phyloP scores from a whole-genome alignment of 2,329 filamentous ascomycete genomes.

The Xylariomycetidae sp. region DNA sequence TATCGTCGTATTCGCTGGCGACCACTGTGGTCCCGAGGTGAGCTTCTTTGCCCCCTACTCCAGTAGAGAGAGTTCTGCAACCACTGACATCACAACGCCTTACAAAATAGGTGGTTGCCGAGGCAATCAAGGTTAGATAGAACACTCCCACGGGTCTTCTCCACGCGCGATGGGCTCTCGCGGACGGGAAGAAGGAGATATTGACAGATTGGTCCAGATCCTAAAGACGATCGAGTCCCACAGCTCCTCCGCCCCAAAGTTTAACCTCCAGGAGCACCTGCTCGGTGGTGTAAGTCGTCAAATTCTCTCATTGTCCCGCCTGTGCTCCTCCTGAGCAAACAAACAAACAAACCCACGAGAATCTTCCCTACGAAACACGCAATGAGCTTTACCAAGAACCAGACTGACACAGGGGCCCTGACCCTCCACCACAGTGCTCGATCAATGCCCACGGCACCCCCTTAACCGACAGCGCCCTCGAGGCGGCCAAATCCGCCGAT shows the following conservation, averaged over 20 bases:
- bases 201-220: constrained; percentile 45
- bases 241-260: constrained; percentile 65
- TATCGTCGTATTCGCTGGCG: constrained; percentile 76
- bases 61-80: no score
- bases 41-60: constrained; percentile 19
- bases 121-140: constrained; percentile 89
- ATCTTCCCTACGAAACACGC: no score
- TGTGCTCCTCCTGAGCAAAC: no score
- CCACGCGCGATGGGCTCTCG: no score
- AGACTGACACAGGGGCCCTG: no score
- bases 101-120: constrained; percentile 60
- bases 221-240: constrained; percentile 73
- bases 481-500: constrained; percentile 77
- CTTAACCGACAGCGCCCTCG: constrained; percentile 77
- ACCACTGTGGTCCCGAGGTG: constrained; percentile 85
- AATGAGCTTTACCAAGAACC: no score
- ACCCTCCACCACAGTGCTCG: constrained; percentile 58
- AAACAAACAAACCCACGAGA: no score
- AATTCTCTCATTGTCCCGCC: constrained; percentile 1
- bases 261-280: constrained; percentile 86
- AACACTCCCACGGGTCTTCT: no score
- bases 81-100: no score
- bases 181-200: not conserved
- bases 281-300: constrained; percentile 66
- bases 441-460: constrained; percentile 78